These are phyloP conservation scores for Coemansia sp. DNA, from an alignment of 192 early-diverging fungal species.

Conservation along the genomic window DNA sequence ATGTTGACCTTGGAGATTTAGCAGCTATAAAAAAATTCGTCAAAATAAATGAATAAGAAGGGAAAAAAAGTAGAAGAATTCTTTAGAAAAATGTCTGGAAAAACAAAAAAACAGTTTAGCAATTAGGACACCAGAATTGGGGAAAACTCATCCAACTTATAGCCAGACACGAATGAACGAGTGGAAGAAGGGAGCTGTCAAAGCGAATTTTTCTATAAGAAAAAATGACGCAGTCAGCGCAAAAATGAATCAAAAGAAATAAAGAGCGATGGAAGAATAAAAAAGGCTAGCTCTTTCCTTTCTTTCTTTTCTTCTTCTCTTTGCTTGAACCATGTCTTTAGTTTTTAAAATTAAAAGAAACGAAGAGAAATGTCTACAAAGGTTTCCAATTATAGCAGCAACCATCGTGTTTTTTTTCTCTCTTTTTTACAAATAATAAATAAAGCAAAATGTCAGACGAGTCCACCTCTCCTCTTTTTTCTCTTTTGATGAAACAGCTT, in stretches of 20 bases:
- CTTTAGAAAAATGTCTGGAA: not conserved
- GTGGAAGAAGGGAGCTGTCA: not conserved
- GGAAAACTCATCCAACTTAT: not conserved
- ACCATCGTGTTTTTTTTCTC: too few species aligned
- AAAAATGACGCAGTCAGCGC: not conserved
- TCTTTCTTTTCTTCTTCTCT: not conserved
- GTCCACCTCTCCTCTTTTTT: too few species aligned
- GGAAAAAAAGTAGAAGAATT: not conserved
- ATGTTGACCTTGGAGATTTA: not conserved
- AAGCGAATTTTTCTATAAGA: not conserved
- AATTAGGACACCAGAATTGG: not conserved
- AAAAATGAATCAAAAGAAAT: too few species aligned
- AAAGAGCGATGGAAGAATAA: too few species aligned
- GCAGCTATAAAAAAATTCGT: not conserved
- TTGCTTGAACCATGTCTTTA: not conserved
- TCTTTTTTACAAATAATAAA: too few species aligned
- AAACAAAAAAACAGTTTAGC: not conserved
- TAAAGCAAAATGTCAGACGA: too few species aligned
- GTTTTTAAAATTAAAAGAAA: not conserved
- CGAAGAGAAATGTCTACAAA: not conserved
- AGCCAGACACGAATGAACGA: not conserved
- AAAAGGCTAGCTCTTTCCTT: not conserved
- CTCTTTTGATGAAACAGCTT: not conserved
- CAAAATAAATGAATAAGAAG: not conserved
- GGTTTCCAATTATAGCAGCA: too few species aligned